Evolutionary conservation across 1,139 yeast species (phyloP).

Genomic region (Meyerozyma elateridarum): DNA sequence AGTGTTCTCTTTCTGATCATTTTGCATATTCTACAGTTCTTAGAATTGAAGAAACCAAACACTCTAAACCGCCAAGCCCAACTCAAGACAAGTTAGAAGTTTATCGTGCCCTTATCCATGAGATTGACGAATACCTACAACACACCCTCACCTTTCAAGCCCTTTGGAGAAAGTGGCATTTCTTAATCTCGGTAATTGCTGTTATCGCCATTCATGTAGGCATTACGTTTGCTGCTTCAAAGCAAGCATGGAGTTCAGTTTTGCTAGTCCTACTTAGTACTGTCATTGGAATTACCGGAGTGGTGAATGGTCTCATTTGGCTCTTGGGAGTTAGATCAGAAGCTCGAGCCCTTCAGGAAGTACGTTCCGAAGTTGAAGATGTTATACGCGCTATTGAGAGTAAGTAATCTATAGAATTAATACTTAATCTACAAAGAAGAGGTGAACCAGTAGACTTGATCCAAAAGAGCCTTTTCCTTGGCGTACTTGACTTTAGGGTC

Average conservation of each 20-base stretch:
- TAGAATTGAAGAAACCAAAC: constrained; percentile 8
- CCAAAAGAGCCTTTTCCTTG: constrained; percentile 59
- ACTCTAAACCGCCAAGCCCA: background rate
- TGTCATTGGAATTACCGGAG: constrained; percentile 59
- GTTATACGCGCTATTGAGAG: constrained; percentile 8
- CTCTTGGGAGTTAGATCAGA: constrained; percentile 77
- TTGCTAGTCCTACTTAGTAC: constrained; percentile 50
- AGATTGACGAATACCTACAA: constrained; percentile 51
- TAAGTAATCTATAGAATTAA: background rate
- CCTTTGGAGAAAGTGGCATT: constrained; percentile 62
- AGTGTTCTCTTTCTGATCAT: constrained; percentile 82
- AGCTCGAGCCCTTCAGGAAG: constrained; percentile 70
- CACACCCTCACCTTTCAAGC: constrained; percentile 58
- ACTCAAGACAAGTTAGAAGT: constrained; percentile 26
- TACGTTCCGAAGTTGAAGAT: constrained; percentile 54
- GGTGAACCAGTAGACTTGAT: constrained; percentile 52
- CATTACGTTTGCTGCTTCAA: constrained; percentile 54
- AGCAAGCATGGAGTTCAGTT: constrained; percentile 56
- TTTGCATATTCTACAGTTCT: constrained; percentile 76
- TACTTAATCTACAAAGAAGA: background rate
- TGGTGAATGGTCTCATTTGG: constrained; percentile 74
- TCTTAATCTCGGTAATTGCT: constrained; percentile 47
- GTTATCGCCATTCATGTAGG: constrained; percentile 52
- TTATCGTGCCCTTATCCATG: constrained; percentile 52
- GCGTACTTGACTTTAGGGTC: constrained; percentile 58